Evolutionary conservation across 257 asterid genomes (phyloP).

Genomic region (Orobanche coerulescens): DNA sequence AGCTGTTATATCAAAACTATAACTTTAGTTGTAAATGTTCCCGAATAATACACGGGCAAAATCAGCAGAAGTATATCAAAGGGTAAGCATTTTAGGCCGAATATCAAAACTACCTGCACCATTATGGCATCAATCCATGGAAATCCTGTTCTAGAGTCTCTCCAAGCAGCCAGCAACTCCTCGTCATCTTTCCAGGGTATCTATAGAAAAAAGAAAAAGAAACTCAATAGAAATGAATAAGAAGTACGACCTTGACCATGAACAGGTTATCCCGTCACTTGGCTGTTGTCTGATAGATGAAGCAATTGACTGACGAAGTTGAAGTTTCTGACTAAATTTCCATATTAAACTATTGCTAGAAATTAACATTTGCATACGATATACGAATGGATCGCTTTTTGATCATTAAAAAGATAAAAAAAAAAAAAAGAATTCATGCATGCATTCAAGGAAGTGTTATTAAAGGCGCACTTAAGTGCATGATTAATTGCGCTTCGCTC

Average conservation of each 20-base stretch:
- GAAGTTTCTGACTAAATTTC: background rate
- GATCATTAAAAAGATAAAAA: background rate
- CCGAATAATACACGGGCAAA: background rate
- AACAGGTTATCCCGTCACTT: background rate
- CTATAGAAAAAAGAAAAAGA: constrained; percentile 23
- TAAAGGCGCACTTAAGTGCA: no score
- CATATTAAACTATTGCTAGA: background rate
- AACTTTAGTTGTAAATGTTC: constrained; percentile 2
- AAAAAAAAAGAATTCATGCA: background rate
- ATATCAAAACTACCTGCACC: constrained; percentile 61
- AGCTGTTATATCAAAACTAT: constrained; percentile 39
- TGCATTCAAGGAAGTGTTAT: no score
- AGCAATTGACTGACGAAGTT: background rate
- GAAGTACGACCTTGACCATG: background rate
- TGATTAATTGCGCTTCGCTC: no score
- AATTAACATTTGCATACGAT: background rate
- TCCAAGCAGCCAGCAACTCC: constrained; percentile 74
- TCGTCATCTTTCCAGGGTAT: constrained; percentile 90
- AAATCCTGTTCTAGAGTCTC: constrained; percentile 88
- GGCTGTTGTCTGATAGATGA: background rate
- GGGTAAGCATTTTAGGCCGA: background rate
- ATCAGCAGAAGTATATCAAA: constrained; percentile 1
- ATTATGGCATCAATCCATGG: constrained; percentile 99
- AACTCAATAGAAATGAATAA: background rate
- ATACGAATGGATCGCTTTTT: background rate